Conservation (phyloP, 192 early-diverging fungal genomes). For the Entomortierella parvispora region DNA sequence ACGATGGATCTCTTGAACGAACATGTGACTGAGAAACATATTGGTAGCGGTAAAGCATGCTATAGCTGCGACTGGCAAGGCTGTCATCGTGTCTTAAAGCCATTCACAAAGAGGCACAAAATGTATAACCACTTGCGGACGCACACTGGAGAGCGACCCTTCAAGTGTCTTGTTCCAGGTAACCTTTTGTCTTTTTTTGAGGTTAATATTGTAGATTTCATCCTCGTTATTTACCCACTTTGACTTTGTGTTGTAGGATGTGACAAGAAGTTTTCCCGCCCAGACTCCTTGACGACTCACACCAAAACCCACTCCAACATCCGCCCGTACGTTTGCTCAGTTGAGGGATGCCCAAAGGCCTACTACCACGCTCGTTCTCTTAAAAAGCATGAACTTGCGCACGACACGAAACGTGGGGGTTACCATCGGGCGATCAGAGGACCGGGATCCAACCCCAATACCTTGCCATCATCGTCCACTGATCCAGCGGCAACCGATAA, state of each 20-base stretch:
- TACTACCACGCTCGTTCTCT: conserved; percentile 72
- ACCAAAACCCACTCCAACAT: conserved; percentile 68
- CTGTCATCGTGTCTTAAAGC: conserved; percentile 56
- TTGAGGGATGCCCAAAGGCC: conserved; percentile 66
- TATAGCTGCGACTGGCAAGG: conserved; percentile 61
- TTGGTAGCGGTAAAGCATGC: conserved; percentile 67
- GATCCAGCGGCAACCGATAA: neutral
- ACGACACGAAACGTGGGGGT: conserved; percentile 45
- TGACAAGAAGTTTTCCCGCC: conserved; percentile 59
- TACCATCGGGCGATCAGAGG: conserved; percentile 36
- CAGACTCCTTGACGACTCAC: conserved; percentile 60
- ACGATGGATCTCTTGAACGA: conserved; percentile 58
- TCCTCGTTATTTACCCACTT: neutral
- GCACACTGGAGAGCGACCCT: conserved; percentile 80
- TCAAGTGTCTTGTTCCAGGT: conserved; percentile 67
- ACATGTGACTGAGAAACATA: conserved; percentile 63
- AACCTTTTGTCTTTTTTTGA: neutral
- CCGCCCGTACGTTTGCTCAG: conserved; percentile 63
- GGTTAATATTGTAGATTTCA: neutral
- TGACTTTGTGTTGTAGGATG: conserved; percentile 21
- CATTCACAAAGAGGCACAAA: conserved; percentile 77
- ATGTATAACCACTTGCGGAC: conserved; percentile 77
- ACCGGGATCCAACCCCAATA: conserved; percentile 22
- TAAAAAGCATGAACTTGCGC: conserved; percentile 68
- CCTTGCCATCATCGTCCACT: conserved; percentile 6